phyloP scores from a whole-genome alignment of 192 early-diverging fungal genomes.

The Phlyctochytrium planicorne region DNA sequence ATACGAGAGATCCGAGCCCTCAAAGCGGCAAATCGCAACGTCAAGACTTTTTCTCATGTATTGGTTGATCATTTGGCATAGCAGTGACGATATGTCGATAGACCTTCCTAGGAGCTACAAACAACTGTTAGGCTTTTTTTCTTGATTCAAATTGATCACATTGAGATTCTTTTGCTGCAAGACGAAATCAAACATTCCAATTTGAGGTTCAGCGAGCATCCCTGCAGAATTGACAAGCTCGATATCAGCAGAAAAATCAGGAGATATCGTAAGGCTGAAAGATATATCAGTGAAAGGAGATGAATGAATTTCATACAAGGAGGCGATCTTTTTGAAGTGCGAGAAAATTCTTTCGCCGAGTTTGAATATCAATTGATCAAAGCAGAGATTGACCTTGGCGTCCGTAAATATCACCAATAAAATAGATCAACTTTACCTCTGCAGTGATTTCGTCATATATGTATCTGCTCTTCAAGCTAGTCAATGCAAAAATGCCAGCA shows the following conservation, averaged over 20 bases:
- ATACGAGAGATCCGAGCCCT: slow-evolving; percentile 37
- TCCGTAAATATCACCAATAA: neutral
- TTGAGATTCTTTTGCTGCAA: slow-evolving; percentile 34
- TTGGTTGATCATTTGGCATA: slow-evolving; percentile 42
- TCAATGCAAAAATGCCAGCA: slow-evolving; percentile 36
- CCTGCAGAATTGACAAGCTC: neutral
- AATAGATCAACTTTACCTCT: slow-evolving; percentile 36
- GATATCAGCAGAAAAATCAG: slow-evolving; percentile 7
- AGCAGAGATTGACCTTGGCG: slow-evolving; percentile 58
- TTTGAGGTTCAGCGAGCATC: slow-evolving; percentile 1
- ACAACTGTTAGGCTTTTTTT: neutral
- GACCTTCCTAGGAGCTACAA: slow-evolving; percentile 48
- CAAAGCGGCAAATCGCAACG: slow-evolving; percentile 44
- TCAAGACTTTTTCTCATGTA: slow-evolving; percentile 45
- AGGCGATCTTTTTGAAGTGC: slow-evolving; percentile 49
- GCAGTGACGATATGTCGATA: slow-evolving; percentile 37
- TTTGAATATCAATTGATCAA: slow-evolving; percentile 51
- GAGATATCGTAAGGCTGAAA: slow-evolving; percentile 16
- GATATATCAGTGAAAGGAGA: neutral
- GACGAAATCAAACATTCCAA: slow-evolving; percentile 33
- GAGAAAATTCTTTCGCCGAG: slow-evolving; percentile 42
- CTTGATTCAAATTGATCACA: slow-evolving; percentile 1
- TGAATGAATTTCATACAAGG: slow-evolving; percentile 20
- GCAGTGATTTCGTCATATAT: slow-evolving; percentile 60
- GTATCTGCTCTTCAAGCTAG: slow-evolving; percentile 39